phyloP scores from a whole-genome alignment of 2,329 filamentous ascomycete species.

The Aureobasidium sp. region DNA sequence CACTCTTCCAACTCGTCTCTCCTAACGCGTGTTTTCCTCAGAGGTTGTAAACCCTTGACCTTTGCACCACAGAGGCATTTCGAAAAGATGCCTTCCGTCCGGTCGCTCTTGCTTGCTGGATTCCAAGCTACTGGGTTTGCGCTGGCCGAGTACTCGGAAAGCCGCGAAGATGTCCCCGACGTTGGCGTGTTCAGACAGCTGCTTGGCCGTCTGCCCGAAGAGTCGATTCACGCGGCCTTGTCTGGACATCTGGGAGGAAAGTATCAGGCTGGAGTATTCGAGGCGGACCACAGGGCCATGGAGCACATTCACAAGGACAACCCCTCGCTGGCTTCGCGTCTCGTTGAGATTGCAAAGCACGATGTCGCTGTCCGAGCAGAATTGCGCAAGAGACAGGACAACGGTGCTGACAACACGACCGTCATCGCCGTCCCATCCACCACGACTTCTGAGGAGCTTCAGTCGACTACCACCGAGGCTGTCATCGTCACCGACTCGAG shows the following conservation, averaged over 20 bases:
- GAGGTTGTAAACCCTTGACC: neutral
- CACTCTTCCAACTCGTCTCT: neutral
- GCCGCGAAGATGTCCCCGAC: constrained; percentile 15
- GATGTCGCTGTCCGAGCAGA: constrained; percentile 31
- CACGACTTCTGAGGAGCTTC: constrained; percentile 1
- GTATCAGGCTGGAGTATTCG: constrained; percentile 63
- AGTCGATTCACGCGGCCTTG: constrained; percentile 59
- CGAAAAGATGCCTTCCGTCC: constrained; percentile 34
- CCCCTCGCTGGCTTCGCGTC: constrained; percentile 53
- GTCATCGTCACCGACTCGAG: constrained; percentile 23
- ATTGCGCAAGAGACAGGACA: constrained; percentile 36
- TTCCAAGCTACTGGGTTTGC: constrained; percentile 32
- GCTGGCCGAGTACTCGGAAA: constrained; percentile 25
- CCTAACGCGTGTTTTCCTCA: constrained; percentile 7
- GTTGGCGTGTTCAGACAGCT: constrained; percentile 47
- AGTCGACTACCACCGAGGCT: constrained; percentile 21
- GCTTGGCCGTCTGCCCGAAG: constrained; percentile 50
- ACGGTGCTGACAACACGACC: constrained; percentile 18
- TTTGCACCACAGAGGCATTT: neutral
- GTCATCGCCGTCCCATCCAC: constrained; percentile 19
- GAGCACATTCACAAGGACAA: constrained; percentile 57
- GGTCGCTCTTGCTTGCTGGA: constrained; percentile 30
- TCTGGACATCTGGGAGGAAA: constrained; percentile 56
- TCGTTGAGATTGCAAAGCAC: constrained; percentile 56
- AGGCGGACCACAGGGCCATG: constrained; percentile 56